Conservation (phyloP, 2,329 filamentous ascomycete species). For the Colletotrichum musicola region DNA sequence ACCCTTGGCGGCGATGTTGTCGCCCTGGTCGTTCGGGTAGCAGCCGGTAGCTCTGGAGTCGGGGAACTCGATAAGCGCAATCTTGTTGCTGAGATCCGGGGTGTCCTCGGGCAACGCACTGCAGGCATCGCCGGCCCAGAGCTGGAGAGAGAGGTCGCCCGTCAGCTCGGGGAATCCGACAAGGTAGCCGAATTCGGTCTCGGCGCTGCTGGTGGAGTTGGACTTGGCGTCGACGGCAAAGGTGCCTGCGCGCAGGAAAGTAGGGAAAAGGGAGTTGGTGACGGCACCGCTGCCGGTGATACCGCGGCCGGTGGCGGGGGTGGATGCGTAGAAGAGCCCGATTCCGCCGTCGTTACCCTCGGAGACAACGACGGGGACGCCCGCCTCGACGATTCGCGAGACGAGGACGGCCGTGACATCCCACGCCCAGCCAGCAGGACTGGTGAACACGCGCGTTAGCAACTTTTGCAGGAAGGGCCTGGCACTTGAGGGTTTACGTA, state of each 20-base stretch:
- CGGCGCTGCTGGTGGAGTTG: conserved; percentile 5
- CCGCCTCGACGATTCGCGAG: conserved; percentile 45
- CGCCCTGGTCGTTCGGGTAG: conserved; percentile 48
- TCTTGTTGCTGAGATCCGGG: conserved; percentile 53
- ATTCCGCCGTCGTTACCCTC: conserved; percentile 44
- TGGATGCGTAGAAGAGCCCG: conserved; percentile 42
- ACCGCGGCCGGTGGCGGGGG: conserved; percentile 41
- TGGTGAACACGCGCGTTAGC: conserved; percentile 38
- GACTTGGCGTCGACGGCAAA: conserved; percentile 24
- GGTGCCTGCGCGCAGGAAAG: conserved; percentile 22
- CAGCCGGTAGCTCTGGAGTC: conserved; percentile 48
- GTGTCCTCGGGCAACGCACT: conserved; percentile 47
- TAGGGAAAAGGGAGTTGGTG: conserved; percentile 40
- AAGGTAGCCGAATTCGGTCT: conserved; percentile 16
- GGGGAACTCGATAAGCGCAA: conserved; percentile 54
- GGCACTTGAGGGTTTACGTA: neutral
- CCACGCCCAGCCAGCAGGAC: conserved; percentile 44
- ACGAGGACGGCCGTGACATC: conserved; percentile 44
- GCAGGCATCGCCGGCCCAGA: conserved; percentile 38
- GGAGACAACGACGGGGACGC: conserved; percentile 46
- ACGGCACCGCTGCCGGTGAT: conserved; percentile 42
- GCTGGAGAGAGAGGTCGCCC: conserved; percentile 35
- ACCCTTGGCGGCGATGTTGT: conserved; percentile 55
- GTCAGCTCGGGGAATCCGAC: conserved; percentile 12
- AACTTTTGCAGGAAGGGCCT: conserved; percentile 44